Evolutionary conservation across 1,284 basidiomycete genomes (phyloP).

Genomic region (Ceratobasidium sp.): DNA sequence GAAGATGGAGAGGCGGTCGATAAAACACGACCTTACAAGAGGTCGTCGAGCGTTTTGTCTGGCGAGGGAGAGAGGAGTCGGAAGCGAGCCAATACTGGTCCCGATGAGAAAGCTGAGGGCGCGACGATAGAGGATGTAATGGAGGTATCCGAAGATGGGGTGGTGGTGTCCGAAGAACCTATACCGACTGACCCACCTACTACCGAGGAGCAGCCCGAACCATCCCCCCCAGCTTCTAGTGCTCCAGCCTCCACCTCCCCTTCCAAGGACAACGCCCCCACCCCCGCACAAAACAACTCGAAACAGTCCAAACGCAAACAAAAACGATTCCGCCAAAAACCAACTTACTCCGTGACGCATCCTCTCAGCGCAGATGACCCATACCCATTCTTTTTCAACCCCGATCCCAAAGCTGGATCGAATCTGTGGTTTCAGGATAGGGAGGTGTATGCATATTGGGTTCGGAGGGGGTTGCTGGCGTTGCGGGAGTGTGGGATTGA

Average conservation of each 20-base stretch:
- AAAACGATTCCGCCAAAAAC: conserved; percentile 9
- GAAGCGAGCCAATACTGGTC: background rate
- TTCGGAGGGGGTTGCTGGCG: conserved; percentile 27
- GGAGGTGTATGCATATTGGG: conserved; percentile 38
- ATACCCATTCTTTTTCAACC: conserved; percentile 28
- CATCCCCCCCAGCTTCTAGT: background rate
- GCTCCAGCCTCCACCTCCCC: too few relatives aligned
- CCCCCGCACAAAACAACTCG: background rate
- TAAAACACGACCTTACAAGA: background rate
- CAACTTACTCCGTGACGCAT: conserved; percentile 13
- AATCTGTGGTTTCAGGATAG: conserved; percentile 41
- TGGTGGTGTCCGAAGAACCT: background rate
- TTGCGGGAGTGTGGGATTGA: conserved; percentile 32
- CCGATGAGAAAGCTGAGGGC: background rate
- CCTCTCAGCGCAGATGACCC: conserved; percentile 34
- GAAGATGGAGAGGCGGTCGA: background rate
- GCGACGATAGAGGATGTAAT: background rate
- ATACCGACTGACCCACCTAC: background rate
- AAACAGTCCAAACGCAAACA: conserved; percentile 2
- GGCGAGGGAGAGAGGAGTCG: background rate
- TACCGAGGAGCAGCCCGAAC: background rate
- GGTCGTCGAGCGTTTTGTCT: background rate
- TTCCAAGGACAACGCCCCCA: background rate
- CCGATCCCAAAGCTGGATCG: conserved; percentile 15
- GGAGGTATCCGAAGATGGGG: background rate